Evolutionary conservation across 164 flowering plant genomes (phyloP), one percentile per base, ranked within the genome.

Genomic region (Magnolia kwangsiensis): DNA sequence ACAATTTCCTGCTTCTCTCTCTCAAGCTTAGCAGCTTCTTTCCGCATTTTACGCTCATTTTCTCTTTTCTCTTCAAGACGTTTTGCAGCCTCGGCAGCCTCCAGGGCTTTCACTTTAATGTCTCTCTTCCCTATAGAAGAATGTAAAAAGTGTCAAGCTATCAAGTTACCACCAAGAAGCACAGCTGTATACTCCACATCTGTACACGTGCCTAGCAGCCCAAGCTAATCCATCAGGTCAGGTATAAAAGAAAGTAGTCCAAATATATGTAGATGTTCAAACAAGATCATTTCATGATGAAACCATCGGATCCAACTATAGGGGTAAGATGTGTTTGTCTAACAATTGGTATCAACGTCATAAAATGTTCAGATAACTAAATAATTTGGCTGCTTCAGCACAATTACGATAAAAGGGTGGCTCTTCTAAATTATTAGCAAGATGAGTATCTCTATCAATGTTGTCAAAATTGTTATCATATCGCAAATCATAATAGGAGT

Each of bases 81-180:
- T 80, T 88, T 96, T 71, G 94, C 92, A 81, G 92, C 92, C 78
- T 88, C 97, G 73, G 99, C 99, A 79, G 89, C 89, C 83, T 94
- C 96, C 69, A 96, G 84, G 63, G 98, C 92, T 85, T 89, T 96
- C 77, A 96, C 96, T 84, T 89, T 92, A 55, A 91, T 74, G 59
- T 94, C 98, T 80, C 95, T 89, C 88, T 91, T 96, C 55, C 90
- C 98, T 96, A 64, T 7, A 50, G 18, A 27, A 70, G 37, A 49
- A 18, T 10, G 45, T 69, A 51, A 70, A 16, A 31, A 70, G 72
- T 49, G 3, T 45, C 24, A 74, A 67, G 37, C 50, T 37, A 73
- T 55, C 74, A 78, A 64, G 29, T 65, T 65, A 11, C 68, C 68
- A 65, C 24, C 24, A 24, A 65, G 29, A 65, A 65, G 29, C 24